phyloP scores from a whole-genome alignment of 345 rosid genomes.

The Hevea brasiliensis region DNA sequence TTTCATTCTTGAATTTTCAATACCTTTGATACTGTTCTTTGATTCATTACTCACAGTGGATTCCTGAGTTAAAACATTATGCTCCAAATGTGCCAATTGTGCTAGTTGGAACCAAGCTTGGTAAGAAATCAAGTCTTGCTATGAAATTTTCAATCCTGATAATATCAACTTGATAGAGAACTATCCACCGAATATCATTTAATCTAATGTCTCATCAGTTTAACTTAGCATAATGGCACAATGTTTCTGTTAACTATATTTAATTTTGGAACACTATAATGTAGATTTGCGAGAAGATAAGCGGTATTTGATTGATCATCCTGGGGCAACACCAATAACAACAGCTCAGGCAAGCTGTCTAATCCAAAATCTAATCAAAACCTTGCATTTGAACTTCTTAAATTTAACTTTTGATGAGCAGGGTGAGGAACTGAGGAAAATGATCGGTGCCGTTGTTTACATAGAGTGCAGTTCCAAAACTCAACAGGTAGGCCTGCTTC shows the following conservation, averaged over 20 bases:
- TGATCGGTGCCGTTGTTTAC: slow-evolving; percentile 71
- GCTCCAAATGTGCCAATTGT: slow-evolving; percentile 75
- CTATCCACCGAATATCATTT: too few relatives aligned
- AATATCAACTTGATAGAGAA: too few relatives aligned
- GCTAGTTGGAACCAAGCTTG: slow-evolving; percentile 80
- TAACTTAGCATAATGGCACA: neutral
- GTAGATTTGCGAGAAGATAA: slow-evolving; percentile 70
- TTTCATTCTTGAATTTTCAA: neutral
- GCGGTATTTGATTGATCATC: slow-evolving; percentile 58
- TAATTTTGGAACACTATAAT: neutral
- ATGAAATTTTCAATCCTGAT: too few relatives aligned
- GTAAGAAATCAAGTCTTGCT: slow-evolving; percentile 28
- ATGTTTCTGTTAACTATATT: neutral
- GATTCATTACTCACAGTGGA: slow-evolving; percentile 50
- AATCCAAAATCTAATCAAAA: neutral
- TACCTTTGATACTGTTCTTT: neutral
- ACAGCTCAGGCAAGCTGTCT: slow-evolving; percentile 50
- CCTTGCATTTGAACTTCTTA: neutral
- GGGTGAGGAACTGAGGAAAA: slow-evolving; percentile 76
- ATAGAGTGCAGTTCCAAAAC: slow-evolving; percentile 84
- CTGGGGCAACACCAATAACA: slow-evolving; percentile 61
- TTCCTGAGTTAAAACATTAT: slow-evolving; percentile 73
- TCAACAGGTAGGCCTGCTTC: slow-evolving; percentile 50
- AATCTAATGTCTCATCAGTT: neutral
- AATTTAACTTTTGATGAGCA: slow-evolving; percentile 21